phyloP scores from a whole-genome alignment of 441 rosid species.

The California macrophylla region DNA sequence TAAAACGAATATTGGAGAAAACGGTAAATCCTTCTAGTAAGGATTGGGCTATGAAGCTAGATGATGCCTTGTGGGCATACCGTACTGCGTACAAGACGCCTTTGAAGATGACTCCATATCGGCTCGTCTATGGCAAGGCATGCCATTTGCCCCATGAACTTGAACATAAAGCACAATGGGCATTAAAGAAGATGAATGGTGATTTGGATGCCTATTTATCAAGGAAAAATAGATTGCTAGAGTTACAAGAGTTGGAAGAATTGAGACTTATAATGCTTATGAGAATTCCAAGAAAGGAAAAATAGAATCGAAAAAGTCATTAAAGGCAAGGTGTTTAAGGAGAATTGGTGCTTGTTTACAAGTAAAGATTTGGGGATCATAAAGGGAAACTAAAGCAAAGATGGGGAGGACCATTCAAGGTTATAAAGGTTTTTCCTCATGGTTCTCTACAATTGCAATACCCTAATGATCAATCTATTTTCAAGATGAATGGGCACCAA shows the following conservation, averaged over 20 bases:
- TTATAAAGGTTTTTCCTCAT: background rate
- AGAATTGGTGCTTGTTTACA: background rate
- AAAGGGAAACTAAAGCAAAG: background rate
- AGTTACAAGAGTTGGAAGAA: background rate
- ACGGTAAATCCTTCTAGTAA: background rate
- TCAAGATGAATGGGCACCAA: background rate
- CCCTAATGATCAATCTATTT: background rate
- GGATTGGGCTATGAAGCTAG: background rate
- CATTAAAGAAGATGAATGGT: background rate
- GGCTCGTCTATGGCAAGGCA: background rate
- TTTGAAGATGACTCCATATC: background rate
- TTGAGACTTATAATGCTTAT: background rate
- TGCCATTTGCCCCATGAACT: background rate
- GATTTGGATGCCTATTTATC: background rate
- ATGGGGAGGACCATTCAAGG: background rate
- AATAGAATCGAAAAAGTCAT: background rate
- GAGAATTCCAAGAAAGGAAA: constrained; percentile 2
- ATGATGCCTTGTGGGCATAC: constrained; percentile 10
- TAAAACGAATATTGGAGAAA: background rate
- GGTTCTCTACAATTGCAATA: background rate
- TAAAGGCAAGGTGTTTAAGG: rapidly evolving
- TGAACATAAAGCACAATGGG: background rate
- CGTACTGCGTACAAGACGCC: background rate
- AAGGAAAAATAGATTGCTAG: background rate
- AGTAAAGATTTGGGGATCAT: background rate